Evolutionary conservation across 345 rosid genomes (phyloP).

Genomic region (Sisymbrium irio): DNA sequence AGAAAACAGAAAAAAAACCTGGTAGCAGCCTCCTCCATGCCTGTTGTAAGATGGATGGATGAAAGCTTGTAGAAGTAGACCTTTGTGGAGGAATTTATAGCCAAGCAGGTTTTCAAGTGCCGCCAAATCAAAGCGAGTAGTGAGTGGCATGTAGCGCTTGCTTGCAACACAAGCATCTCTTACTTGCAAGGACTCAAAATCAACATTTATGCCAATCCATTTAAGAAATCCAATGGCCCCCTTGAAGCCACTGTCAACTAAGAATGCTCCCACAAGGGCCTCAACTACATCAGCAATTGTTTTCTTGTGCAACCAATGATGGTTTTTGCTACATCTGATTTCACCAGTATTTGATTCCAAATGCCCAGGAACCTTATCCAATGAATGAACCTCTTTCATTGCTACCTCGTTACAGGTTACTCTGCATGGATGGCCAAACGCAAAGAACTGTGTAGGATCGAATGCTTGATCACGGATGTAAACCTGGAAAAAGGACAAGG

Average conservation of each 20-base stretch:
- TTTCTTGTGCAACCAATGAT: slow-evolving; percentile 76
- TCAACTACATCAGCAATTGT: slow-evolving; percentile 91
- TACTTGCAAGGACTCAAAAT: slow-evolving; percentile 59
- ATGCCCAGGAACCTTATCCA: slow-evolving; percentile 21
- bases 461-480: slow-evolving; percentile 86
- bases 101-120: slow-evolving; percentile 51
- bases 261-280: slow-evolving; percentile 89
- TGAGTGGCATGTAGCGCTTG: slow-evolving; percentile 52
- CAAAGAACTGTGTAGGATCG: slow-evolving; percentile 78
- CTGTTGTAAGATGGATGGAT: slow-evolving; percentile 84
- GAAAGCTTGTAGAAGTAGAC: slow-evolving; percentile 81
- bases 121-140: slow-evolving; percentile 42
- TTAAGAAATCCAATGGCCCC: slow-evolving; percentile 80
- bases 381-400: slow-evolving; percentile 45
- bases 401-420: slow-evolving; percentile 51
- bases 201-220: slow-evolving; percentile 79
- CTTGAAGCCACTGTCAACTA: slow-evolving; percentile 89
- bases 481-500: slow-evolving; percentile 44
- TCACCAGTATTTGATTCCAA: slow-evolving; percentile 40
- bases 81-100: slow-evolving; percentile 61
- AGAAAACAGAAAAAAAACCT: slow-evolving; percentile 42
- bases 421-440: slow-evolving; percentile 71
- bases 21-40: slow-evolving; percentile 96
- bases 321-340: slow-evolving; percentile 76
- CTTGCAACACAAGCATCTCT: slow-evolving; percentile 54